phyloP scores from a whole-genome alignment of 2,329 filamentous ascomycete genomes.

The Pyricularia grisea region DNA sequence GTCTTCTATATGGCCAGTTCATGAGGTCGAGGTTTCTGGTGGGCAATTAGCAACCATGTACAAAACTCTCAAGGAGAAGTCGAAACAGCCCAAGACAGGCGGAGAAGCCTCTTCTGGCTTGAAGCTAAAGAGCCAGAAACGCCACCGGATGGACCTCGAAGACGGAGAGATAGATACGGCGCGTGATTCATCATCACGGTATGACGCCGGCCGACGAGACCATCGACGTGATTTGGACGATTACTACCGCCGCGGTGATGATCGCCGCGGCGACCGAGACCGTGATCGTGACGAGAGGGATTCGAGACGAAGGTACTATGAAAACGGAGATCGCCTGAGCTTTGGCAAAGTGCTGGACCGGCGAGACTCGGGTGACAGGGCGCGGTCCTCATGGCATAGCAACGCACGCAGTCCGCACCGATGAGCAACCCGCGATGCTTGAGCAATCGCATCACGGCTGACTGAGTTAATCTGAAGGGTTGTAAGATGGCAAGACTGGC shows the following conservation, averaged over 20 bases:
- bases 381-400: conserved; percentile 12
- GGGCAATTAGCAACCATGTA: conserved; percentile 26
- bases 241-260: conserved; percentile 13
- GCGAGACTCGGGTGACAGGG: conserved; percentile 7
- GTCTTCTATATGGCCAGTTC: conserved; percentile 28
- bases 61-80: conserved; percentile 22
- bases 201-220: conserved; percentile 14
- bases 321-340: conserved; percentile 14
- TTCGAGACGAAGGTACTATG: conserved; percentile 5
- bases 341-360: conserved; percentile 12
- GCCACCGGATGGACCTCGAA: conserved; percentile 21
- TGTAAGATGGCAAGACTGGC: background rate
- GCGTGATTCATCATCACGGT: conserved; percentile 20
- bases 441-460: background rate
- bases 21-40: conserved; percentile 25
- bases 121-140: conserved; percentile 1
- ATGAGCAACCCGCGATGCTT: background rate
- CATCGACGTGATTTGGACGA: conserved; percentile 4
- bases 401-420: background rate
- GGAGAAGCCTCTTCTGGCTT: conserved; percentile 6
- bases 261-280: conserved; percentile 9
- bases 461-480: background rate
- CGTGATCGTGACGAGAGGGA: conserved; percentile 8
- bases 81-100: conserved; percentile 17
- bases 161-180: conserved; percentile 28